Base-by-base conservation (phyloP, 805 yeast species). In the Starmerella riodocensis region DNA sequence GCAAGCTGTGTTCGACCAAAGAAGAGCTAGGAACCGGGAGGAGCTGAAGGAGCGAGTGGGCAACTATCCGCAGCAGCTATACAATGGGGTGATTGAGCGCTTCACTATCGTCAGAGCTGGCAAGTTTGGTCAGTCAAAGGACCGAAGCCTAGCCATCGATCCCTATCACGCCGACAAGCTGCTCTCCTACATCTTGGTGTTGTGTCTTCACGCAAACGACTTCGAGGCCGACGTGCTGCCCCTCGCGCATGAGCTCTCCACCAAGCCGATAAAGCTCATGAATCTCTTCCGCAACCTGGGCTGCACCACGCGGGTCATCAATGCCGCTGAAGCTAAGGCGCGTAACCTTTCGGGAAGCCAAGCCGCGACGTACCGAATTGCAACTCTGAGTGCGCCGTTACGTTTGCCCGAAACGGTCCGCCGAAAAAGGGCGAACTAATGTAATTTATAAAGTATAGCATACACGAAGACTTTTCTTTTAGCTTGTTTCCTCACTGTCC, bases 101-200 rank as follows among this genome's bases (percentile, higher is more conserved):
- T 91, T 84, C 60, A 71, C 96, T 12, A 70, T 77, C 22, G 54
- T 70, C 23, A 72, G 70, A 51, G 67, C 82, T 6, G 73, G 81
- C 6, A 41, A 52, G 12, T 70, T 74, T 46, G 93, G 91, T 42
- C 76, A 73, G 58, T 63, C 80, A n/a, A 78, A 77, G 55, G 84
- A 78, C 46, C 71, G 77, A 50, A 69, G 78, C n/a, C 88, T 72
- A 57, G 66, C 71, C 46, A 72, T 91, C 45, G 96, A 91, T 55
- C 95, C 97, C 29, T 78, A 73, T 52, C 73, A 74, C 54, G 94
- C 84, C 59, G 94, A 84, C 61, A 84, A 79, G 61, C 65, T 91
- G 35, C 64, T 91, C 49, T 80, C 94, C 60, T 78, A 74, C 60
- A 65, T 85, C 34, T 63, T 91, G 45, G 80, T 78, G 5, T 61